These are phyloP conservation scores for Furculomyces boomerangus DNA, from an alignment of 371 early-diverging fungal species.

Conservation along the genomic window DNA sequence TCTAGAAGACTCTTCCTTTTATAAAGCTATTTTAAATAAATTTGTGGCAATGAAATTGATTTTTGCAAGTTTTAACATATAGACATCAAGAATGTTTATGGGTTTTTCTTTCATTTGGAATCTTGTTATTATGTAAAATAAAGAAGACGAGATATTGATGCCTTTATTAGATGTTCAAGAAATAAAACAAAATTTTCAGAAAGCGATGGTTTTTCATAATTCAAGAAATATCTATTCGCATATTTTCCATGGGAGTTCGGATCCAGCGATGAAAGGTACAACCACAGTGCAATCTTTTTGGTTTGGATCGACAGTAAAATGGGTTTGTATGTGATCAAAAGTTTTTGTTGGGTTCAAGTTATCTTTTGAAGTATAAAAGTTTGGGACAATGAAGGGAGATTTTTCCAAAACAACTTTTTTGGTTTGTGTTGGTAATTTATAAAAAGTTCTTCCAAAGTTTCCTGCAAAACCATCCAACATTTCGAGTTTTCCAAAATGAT, in stretches of 20 bases:
- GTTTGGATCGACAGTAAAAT: background rate
- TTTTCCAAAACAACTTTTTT: slow-evolving; percentile 7
- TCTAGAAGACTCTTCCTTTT: too few species aligned
- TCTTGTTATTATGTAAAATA: too few species aligned
- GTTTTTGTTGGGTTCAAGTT: background rate
- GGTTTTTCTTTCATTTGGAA: too few species aligned
- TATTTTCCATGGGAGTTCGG: slow-evolving; percentile 52
- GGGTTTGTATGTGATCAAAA: background rate
- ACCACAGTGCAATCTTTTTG: slow-evolving; percentile 26
- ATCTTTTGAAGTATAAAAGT: slow-evolving; percentile 1
- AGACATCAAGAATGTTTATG: too few species aligned
- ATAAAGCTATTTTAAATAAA: too few species aligned
- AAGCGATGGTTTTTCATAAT: too few species aligned
- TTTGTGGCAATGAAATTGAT: too few species aligned
- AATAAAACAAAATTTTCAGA: too few species aligned
- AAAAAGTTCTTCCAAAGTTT: slow-evolving; percentile 67
- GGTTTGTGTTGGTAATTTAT: slow-evolving; percentile 35
- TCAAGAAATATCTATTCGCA: too few species aligned
- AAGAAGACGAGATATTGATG: too few species aligned
- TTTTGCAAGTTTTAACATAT: too few species aligned
- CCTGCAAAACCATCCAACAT: slow-evolving; percentile 62
- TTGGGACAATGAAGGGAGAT: slow-evolving; percentile 5
- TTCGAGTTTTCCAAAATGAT: slow-evolving; percentile 66
- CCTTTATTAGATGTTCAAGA: too few species aligned
- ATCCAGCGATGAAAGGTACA: slow-evolving; percentile 76